These are phyloP conservation scores for Exobasidium rhododendri DNA, from an alignment of 1,284 basidiomycete species.

Conservation along the genomic window DNA sequence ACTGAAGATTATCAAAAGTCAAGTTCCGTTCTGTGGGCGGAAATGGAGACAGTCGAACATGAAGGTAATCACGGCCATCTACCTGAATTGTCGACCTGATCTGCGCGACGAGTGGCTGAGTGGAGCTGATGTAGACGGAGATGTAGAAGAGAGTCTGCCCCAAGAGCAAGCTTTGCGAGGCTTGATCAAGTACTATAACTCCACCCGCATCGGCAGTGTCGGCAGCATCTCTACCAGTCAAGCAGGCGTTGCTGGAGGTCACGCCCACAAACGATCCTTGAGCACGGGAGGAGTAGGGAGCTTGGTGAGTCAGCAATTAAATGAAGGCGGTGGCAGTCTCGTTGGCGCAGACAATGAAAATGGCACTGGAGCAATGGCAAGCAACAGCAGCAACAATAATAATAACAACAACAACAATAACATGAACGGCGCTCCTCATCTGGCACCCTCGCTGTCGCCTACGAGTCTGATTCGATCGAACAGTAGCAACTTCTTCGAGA, in stretches of 20 bases:
- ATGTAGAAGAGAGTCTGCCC: slow-evolving; percentile 69
- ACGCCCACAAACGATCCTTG: slow-evolving; percentile 35
- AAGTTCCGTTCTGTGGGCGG: slow-evolving; percentile 95
- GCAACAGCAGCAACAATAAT: background rate
- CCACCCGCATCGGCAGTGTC: slow-evolving; percentile 29
- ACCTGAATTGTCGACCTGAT: slow-evolving; percentile 92
- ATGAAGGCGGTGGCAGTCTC: background rate
- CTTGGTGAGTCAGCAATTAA: slow-evolving; percentile 6
- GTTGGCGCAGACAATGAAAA: background rate
- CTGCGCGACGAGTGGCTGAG: slow-evolving; percentile 96
- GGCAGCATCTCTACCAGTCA: slow-evolving; percentile 17
- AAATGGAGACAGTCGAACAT: slow-evolving; percentile 99
- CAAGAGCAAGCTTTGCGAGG: slow-evolving; percentile 95
- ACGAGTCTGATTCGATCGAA: slow-evolving; percentile 2
- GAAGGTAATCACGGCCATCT: slow-evolving; percentile 98
- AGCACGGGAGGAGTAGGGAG: too few relatives aligned
- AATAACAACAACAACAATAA: too few relatives aligned
- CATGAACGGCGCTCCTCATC: background rate
- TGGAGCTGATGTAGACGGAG: slow-evolving; percentile 85
- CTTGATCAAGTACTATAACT: slow-evolving; percentile 81
- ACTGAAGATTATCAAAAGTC: slow-evolving; percentile 97
- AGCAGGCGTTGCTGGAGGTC: slow-evolving; percentile 18
- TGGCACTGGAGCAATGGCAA: background rate
- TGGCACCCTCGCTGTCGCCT: background rate
- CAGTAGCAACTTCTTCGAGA: slow-evolving; percentile 51